Evolutionary conservation across 2,329 filamentous ascomycete genomes (phyloP), one percentile per base, ranked within the genome.

Genomic region (Scolecobasidium constrictum): DNA sequence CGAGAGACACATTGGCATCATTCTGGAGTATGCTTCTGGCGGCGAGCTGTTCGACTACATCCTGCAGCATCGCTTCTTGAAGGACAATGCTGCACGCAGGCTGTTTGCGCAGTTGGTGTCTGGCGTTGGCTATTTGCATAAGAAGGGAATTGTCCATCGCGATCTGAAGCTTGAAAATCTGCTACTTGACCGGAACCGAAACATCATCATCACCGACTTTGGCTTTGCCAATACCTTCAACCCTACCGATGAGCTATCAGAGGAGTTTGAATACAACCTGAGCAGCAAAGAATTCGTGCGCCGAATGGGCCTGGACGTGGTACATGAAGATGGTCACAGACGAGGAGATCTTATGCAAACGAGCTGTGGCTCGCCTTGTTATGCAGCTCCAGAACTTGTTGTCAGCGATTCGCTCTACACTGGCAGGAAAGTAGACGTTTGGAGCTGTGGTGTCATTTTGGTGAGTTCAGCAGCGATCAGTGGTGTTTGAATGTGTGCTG

Each of bases 191-290:
- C 82, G 90, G 49, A 95, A 98, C 59, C 83, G 87, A 49, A 98
- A 98, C 68, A 96, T 98, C 57, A 98, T 98, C 65, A 98, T 98
- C 58, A 98, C 92, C 13, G 92, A 98, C 65, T 98, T 98, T 64
- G 92, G 92, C 15, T 98, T 98, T 60, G 92, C 92, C 52, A 98
- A 98, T 63, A 96, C 88, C 0, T 98, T 98, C 57, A 84, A 95
- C 56, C 78, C 92, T 0, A 67, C 71, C 26, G 92, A 98, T 56
- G 87, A 95, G 59, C 72, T 98, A 31, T 78, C 77, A 4, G 86
- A 94, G 47, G 88, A 95, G 46, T 83, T 95, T 50, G 92, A 96
- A 62, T 77, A 86, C 54, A 85, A 87, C 49, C 68, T 98, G 17
- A 75, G 77, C 19, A 90, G 94, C 57, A 83, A 86, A 50, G 88